phyloP scores from a whole-genome alignment of 129 eudicot genomes.

The Lactuca saligna region DNA sequence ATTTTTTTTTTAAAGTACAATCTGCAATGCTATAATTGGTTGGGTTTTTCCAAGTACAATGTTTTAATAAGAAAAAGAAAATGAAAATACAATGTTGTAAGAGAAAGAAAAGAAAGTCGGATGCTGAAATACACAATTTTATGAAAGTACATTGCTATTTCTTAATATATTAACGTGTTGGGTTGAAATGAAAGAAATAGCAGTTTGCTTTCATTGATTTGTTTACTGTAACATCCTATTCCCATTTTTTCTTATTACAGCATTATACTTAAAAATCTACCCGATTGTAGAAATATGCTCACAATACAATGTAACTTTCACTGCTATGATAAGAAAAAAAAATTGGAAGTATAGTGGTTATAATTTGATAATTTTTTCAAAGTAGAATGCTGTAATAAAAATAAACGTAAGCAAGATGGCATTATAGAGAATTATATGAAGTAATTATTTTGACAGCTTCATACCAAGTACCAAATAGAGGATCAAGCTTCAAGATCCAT shows the following conservation, averaged over 20 bases:
- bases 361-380: no score
- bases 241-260: no score
- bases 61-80: neutral
- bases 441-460: slow-evolving; percentile 56
- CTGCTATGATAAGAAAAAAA: no score
- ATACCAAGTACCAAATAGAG: slow-evolving; percentile 81
- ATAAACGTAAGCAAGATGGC: neutral
- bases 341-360: neutral
- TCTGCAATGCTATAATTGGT: no score
- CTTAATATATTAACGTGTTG: neutral
- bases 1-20: no score
- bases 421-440: no score
- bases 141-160: neutral
- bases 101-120: neutral
- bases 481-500: slow-evolving; percentile 60
- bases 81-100: no score
- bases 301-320: no score
- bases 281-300: no score
- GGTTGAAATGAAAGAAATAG: neutral
- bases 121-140: neutral
- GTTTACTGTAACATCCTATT: no score
- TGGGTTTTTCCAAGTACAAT: neutral
- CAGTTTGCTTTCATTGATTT: neutral
- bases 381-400: neutral
- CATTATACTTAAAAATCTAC: no score